phyloP scores from a whole-genome alignment of 164 flowering plant genomes.

The Saururus chinensis region DNA sequence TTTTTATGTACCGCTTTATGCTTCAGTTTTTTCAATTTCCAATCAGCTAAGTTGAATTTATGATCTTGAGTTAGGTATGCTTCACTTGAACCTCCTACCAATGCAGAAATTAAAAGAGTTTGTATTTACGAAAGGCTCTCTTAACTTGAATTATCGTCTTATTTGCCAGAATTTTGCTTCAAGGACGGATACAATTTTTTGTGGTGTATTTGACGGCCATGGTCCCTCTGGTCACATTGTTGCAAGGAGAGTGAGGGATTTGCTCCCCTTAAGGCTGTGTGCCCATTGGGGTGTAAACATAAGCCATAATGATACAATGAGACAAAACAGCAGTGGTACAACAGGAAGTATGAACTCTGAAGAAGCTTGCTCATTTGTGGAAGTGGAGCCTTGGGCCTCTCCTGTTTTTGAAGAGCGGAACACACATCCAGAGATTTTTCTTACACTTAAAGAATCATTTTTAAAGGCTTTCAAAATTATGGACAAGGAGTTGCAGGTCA shows the following conservation, averaged over 20 bases:
- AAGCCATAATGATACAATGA: constrained; percentile 28
- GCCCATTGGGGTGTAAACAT: constrained; percentile 23
- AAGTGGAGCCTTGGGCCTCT: constrained; percentile 13
- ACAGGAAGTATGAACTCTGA: constrained; percentile 19
- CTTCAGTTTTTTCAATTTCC: too few relatives aligned
- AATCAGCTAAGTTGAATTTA: too few relatives aligned
- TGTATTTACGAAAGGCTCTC: too few relatives aligned
- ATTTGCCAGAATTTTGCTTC: constrained; percentile 55
- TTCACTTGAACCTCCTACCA: too few relatives aligned
- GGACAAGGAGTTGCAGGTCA: constrained; percentile 83
- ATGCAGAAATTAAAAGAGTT: not conserved
- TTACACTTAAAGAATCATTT: constrained; percentile 14
- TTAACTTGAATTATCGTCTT: not conserved
- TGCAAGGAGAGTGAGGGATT: constrained; percentile 82
- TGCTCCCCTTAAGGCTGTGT: constrained; percentile 53
- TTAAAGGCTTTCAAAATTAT: constrained; percentile 72
- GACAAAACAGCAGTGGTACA: constrained; percentile 24
- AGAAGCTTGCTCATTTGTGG: constrained; percentile 36
- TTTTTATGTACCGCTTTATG: too few relatives aligned
- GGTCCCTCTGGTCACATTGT: constrained; percentile 93
- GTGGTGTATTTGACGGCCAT: constrained; percentile 98
- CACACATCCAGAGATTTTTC: not conserved
- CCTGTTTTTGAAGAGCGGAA: not conserved
- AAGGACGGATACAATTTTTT: constrained; percentile 54
- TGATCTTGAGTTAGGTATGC: too few relatives aligned